Conservation (phyloP, 2,329 filamentous ascomycete genomes). For the Apiospora hydei region DNA sequence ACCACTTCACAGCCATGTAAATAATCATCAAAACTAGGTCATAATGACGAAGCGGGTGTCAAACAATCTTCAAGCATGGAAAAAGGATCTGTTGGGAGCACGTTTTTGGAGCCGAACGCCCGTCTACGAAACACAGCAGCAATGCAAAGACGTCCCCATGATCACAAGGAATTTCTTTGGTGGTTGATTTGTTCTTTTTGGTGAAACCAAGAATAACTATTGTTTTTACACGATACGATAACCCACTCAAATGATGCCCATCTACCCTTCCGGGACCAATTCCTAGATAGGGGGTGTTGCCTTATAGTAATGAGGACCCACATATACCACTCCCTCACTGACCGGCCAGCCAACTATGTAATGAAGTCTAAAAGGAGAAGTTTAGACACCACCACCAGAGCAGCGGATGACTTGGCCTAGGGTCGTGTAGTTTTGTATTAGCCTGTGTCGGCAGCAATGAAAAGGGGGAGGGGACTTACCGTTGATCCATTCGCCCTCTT, state of each 20-base stretch:
- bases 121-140: neutral
- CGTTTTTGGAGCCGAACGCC: neutral
- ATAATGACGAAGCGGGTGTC: too few species aligned
- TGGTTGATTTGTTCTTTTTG: neutral
- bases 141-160: neutral
- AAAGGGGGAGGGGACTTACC: constrained; percentile 49
- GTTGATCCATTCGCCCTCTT: constrained; percentile 71
- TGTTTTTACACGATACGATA: neutral
- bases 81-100: neutral
- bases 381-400: constrained; percentile 43
- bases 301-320: neutral
- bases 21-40: neutral
- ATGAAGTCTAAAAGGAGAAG: neutral
- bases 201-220: neutral
- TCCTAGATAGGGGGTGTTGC: neutral
- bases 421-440: neutral
- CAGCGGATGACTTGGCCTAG: constrained; percentile 45
- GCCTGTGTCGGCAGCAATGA: neutral
- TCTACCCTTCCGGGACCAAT: neutral
- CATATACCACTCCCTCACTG: neutral
- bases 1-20: neutral
- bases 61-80: neutral
- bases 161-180: neutral
- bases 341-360: neutral
- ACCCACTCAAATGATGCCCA: neutral